Base-by-base conservation (phyloP, 2,329 filamentous ascomycete genomes). In the Fusarium pilosicola region DNA sequence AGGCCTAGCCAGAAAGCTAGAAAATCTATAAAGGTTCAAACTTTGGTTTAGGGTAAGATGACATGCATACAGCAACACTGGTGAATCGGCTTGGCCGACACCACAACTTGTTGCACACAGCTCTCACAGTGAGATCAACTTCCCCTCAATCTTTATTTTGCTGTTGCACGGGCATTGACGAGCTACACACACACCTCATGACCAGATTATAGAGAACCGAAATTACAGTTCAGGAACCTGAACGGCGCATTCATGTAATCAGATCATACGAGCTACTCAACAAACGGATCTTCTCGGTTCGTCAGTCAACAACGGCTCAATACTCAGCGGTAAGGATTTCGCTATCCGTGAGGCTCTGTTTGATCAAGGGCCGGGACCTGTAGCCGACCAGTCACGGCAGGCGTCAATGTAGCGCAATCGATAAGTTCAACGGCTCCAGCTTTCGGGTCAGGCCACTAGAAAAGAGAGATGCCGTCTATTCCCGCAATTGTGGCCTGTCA, bases 191-290 rank as follows among this genome's bases (percentile, higher is more conserved):
- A 73, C 71, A 18, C 64, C 64, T 26, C 28, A 54, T 60, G 42
- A 42, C 46, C 36, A 52, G 51, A 30, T 36, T 17, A 63, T n/a
- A 49, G 26, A 57, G 52, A 44, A 24, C 24, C 22, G 57, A 49
- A 58, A 62, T 26, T 54, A 34, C 28, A 12, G 22, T 55, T 44
- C 30, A 42, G 54, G 54, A 15, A 15, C 28, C 26, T 38, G 24
- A 38, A 26, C n/a, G 26, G 24, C 22, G 18, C 18, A 24, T 39
- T 55, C 59, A 65, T 49, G 65, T 55, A 22, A 48, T 48, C 22
- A 46, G 51, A 72, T 76, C 74, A 56, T 75, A 75, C 63, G 73
- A 75, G 66, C 30, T 52, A 51, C 34, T 46, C 39, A 42, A 56
- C 28, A 46, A 60, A 62, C 61, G 69, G 66, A 55, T 64, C 24